These are phyloP conservation scores for Lagenaria siceraria DNA, from an alignment of 306 rosid genomes.

Conservation along the genomic window DNA sequence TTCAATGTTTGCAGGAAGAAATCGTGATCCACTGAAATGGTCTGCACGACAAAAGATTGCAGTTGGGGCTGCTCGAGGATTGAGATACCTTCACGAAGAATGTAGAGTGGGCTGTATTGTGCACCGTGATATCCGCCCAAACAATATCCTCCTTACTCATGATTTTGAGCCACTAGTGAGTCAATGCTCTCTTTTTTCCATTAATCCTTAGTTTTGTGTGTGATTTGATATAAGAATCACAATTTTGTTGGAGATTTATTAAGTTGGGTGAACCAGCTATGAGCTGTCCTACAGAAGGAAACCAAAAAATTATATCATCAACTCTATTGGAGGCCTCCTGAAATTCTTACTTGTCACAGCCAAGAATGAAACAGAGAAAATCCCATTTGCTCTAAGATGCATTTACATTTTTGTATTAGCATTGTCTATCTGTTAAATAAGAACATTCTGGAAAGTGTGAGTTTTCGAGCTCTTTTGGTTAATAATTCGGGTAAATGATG, in stretches of 20 bases:
- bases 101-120: constrained; percentile 99
- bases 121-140: constrained; percentile 93
- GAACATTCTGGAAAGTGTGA: background rate
- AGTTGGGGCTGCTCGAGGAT: constrained; percentile 94
- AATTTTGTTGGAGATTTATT: background rate
- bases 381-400: background rate
- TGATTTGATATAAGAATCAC: background rate
- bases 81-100: constrained; percentile 98
- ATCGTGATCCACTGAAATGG: constrained; percentile 48
- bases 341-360: background rate
- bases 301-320: too few species aligned
- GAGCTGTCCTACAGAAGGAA: too few species aligned
- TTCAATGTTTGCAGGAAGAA: constrained; percentile 40
- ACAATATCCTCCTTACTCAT: constrained; percentile 93
- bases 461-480: too few species aligned
- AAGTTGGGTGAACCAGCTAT: background rate
- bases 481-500: background rate
- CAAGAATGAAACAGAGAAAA: background rate
- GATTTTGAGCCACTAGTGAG: constrained; percentile 93
- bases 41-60: constrained; percentile 68
- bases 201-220: background rate
- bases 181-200: constrained; percentile 10
- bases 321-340: background rate
- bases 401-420: background rate
- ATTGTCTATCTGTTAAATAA: background rate